A percentile compares a stretch with the other conserved stretches of the same genome.
Evolutionary conservation across 768 basidiomycete genomes (phyloP).

Genomic region (Tricholoma sp.): DNA sequence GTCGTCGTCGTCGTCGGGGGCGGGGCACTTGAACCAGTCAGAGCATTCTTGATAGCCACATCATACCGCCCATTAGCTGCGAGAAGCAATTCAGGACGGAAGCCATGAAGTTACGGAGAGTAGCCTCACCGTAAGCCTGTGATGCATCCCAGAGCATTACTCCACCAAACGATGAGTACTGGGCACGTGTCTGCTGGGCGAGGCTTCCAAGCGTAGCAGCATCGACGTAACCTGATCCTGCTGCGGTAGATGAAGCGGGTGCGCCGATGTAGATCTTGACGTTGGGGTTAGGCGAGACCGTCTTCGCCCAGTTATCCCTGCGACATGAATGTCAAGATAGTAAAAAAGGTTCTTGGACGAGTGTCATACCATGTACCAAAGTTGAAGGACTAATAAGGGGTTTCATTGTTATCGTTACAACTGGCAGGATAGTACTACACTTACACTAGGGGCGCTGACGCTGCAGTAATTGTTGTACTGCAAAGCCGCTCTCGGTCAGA

Average conservation of each 20-base stretch:
- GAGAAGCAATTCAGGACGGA: background rate
- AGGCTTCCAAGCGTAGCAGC: slow-evolving; percentile 36
- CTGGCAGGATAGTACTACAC: slow-evolving; percentile 1
- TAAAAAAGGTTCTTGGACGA: too few species aligned
- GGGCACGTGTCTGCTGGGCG: slow-evolving; percentile 31
- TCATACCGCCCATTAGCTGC: slow-evolving; percentile 34
- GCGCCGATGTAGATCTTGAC: slow-evolving; percentile 56
- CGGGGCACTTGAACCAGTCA: slow-evolving; percentile 21
- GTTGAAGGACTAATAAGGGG: slow-evolving; percentile 34
- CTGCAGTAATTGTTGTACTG: slow-evolving; percentile 21
- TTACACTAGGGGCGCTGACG: slow-evolving; percentile 34
- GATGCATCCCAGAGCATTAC: slow-evolving; percentile 40
- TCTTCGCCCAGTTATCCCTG: slow-evolving; percentile 56
- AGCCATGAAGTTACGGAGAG: background rate
- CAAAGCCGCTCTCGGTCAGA: background rate
- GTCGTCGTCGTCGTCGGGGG: slow-evolving; percentile 18
- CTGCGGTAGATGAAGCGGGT: slow-evolving; percentile 45
- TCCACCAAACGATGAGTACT: slow-evolving; percentile 53
- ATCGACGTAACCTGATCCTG: slow-evolving; percentile 49
- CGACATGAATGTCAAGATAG: background rate
- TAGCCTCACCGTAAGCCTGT: slow-evolving; percentile 29
- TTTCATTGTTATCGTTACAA: background rate
- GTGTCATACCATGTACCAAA: slow-evolving; percentile 38
- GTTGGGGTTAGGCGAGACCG: slow-evolving; percentile 42
- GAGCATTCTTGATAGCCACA: slow-evolving; percentile 34